phyloP scores from a whole-genome alignment of 805 yeast genomes.

The Saccharomycopsis olivae region DNA sequence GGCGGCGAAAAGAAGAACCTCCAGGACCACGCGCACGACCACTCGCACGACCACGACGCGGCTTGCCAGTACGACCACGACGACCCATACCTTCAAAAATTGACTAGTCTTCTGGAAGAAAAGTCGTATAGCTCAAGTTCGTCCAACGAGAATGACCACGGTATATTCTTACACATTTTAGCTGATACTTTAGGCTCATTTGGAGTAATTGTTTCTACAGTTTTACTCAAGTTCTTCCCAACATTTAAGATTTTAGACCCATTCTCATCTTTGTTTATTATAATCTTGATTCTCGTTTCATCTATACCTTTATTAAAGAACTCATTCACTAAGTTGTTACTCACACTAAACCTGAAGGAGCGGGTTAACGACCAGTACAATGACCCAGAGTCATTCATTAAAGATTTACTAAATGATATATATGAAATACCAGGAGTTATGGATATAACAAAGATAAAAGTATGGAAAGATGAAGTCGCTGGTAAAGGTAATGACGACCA shows the following conservation, averaged over 20 bases:
- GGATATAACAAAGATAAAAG: slow-evolving; percentile 80
- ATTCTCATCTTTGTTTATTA: slow-evolving; percentile 80
- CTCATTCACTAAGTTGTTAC: slow-evolving; percentile 62
- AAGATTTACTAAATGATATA: slow-evolving; percentile 58
- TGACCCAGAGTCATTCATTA: slow-evolving; percentile 26
- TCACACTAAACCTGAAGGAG: slow-evolving; percentile 55
- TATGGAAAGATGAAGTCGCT: slow-evolving; percentile 51
- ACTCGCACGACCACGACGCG: slow-evolving; percentile 19
- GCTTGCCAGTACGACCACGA: slow-evolving; percentile 22
- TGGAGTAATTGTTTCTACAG: slow-evolving; percentile 88
- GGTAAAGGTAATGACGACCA: slow-evolving; percentile 20
- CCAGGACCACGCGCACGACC: slow-evolving; percentile 25
- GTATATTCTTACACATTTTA: slow-evolving; percentile 83
- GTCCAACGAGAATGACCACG: slow-evolving; percentile 39
- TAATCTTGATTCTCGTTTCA: slow-evolving; percentile 65
- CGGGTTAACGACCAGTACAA: slow-evolving; percentile 23
- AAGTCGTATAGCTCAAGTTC: background rate
- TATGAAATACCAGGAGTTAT: slow-evolving; percentile 63
- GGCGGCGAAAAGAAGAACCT: background rate
- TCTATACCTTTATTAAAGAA: slow-evolving; percentile 78
- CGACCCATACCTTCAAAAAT: slow-evolving; percentile 13
- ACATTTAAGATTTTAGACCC: slow-evolving; percentile 85
- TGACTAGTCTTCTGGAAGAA: slow-evolving; percentile 4
- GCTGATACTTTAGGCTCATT: slow-evolving; percentile 97
- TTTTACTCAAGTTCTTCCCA: slow-evolving; percentile 56